These are phyloP conservation scores for Mycena crocata DNA, from an alignment of 768 basidiomycete species.

Conservation along the genomic window DNA sequence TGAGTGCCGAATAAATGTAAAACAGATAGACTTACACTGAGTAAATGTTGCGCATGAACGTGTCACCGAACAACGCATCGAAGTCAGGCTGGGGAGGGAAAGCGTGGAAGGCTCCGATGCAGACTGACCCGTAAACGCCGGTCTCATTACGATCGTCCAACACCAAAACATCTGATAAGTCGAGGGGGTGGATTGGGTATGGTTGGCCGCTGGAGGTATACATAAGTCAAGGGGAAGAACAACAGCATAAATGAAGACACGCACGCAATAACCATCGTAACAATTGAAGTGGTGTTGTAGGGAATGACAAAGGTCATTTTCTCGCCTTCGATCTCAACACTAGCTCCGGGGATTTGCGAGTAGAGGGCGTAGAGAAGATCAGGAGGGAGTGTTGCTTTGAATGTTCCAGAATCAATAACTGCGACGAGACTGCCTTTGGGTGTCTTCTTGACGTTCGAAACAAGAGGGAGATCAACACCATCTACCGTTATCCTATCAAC, in stretches of 20 bases:
- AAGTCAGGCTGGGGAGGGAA: background rate
- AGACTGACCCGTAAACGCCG: no score
- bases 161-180: no score
- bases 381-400: background rate
- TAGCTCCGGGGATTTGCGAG: slow-evolving; percentile 2
- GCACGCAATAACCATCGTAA: background rate
- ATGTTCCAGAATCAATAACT: slow-evolving; percentile 13
- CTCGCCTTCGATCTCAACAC: background rate
- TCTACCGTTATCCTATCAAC: slow-evolving; percentile 1
- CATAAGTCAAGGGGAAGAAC: background rate
- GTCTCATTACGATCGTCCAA: background rate
- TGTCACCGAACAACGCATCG: background rate
- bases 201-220: background rate
- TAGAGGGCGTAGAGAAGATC: background rate
- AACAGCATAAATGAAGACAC: background rate
- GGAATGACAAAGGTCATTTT: background rate
- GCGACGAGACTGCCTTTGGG: background rate
- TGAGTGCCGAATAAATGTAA: no score
- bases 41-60: background rate
- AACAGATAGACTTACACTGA: no score
- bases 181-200: no score
- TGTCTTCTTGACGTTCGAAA: background rate
- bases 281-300: background rate
- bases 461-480: background rate
- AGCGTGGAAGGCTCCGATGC: background rate